Percentiles rank a stretch among this genome's conserved stretches.
Conservation (phyloP, 2,329 filamentous ascomycete species). For the Ophiocordyceps polyrhachis-furcata region DNA sequence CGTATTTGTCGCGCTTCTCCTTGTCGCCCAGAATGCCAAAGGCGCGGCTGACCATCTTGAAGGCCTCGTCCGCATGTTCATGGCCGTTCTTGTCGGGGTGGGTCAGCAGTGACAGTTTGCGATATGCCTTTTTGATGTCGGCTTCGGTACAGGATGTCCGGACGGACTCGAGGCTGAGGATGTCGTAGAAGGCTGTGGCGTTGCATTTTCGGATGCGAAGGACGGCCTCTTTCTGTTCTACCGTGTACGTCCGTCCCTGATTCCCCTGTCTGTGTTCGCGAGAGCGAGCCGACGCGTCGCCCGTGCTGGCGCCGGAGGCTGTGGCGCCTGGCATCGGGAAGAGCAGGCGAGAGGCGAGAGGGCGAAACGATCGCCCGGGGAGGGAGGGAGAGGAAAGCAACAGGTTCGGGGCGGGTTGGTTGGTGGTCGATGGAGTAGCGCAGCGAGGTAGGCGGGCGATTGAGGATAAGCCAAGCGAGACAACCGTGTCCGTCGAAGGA, state of each 20-base stretch:
- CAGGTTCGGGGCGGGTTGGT: background rate
- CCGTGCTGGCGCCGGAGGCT: constrained; percentile 34
- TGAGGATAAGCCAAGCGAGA: background rate
- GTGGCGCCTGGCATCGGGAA: constrained; percentile 24
- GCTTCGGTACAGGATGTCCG: constrained; percentile 49
- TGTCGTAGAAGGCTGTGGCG: constrained; percentile 87
- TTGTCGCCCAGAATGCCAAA: constrained; percentile 86
- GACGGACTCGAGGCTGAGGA: constrained; percentile 53
- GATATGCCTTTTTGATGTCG: constrained; percentile 96
- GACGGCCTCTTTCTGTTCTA: constrained; percentile 82
- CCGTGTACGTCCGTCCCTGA: constrained; percentile 60
- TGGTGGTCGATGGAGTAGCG: background rate
- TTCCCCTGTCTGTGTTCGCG: constrained; percentile 61
- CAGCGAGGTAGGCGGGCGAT: background rate
- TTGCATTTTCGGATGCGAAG: constrained; percentile 71
- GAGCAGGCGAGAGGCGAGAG: background rate
- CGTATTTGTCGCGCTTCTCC: constrained; percentile 70
- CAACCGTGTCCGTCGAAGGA: background rate
- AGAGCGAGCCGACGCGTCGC: constrained; percentile 21
- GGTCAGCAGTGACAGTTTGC: constrained; percentile 81
- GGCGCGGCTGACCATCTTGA: constrained; percentile 91
- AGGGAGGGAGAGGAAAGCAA: background rate
- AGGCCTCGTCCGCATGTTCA: constrained; percentile 86
- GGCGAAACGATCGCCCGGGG: background rate
- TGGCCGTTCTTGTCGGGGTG: constrained; percentile 99